A percentile compares a stretch with the other conserved stretches of the same genome.
Evolutionary conservation across 148 eudicot genomes (phyloP).

Genomic region (Amaranthus hypochondriacus): DNA sequence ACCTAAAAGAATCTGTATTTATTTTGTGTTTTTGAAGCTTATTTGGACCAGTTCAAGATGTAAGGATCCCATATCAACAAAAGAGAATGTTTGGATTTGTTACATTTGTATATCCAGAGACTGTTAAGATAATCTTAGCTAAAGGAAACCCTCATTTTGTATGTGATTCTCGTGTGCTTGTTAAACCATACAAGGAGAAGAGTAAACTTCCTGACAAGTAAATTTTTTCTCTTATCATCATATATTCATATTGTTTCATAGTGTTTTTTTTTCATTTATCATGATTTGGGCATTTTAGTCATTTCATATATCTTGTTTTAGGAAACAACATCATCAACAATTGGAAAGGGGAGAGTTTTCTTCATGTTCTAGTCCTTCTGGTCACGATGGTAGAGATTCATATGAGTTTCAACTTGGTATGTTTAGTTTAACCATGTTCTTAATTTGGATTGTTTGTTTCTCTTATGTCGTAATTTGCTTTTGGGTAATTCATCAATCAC

Average conservation of each 20-base stretch:
- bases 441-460: not conserved
- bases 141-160: constrained; percentile 97
- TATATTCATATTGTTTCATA: not conserved
- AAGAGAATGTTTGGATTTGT: constrained; percentile 98
- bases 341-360: constrained; percentile 63
- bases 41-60: constrained; percentile 95
- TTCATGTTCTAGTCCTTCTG: constrained; percentile 61
- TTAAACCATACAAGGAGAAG: constrained; percentile 96
- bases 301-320: constrained; percentile 15
- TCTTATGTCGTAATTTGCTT: not conserved
- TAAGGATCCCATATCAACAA: constrained; percentile 93
- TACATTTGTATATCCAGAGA: constrained; percentile 77
- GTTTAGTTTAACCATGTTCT: not conserved
- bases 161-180: constrained; percentile 95
- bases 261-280: not conserved
- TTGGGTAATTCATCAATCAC: no score
- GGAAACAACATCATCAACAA: constrained; percentile 48
- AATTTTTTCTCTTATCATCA: not conserved
- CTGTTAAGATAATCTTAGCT: constrained; percentile 76
- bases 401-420: constrained; percentile 62
- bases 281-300: not conserved
- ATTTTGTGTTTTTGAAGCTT: constrained; percentile 42
- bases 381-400: constrained; percentile 56
- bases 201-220: constrained; percentile 80
- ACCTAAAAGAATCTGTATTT: no score